Percentiles rank a stretch among this genome's conserved stretches.
phyloP scores from a whole-genome alignment of 495 filamentous ascomycete genomes.

The Penicillium argentinense region DNA sequence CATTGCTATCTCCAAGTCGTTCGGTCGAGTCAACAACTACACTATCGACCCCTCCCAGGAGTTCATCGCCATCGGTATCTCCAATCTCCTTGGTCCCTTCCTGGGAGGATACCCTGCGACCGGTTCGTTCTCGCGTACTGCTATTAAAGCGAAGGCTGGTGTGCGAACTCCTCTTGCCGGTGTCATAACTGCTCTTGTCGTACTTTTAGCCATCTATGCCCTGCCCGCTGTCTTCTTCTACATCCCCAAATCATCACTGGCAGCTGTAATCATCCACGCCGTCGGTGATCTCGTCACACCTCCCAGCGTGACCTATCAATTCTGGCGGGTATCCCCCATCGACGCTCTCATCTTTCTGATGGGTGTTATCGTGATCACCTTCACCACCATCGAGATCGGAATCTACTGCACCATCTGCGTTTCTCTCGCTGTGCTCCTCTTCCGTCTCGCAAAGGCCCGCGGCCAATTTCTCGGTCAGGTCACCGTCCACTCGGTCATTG shows the following conservation, averaged over 20 bases:
- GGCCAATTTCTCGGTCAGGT: constrained; percentile 88
- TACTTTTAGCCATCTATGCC: constrained; percentile 95
- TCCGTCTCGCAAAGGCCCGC: constrained; percentile 78
- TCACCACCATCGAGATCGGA: constrained; percentile 84
- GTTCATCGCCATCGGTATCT: constrained; percentile 90
- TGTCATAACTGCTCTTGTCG: constrained; percentile 83
- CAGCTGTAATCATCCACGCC: constrained; percentile 96
- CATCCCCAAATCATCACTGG: constrained; percentile 81
- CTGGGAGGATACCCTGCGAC: constrained; percentile 93
- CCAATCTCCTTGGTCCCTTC: constrained; percentile 90
- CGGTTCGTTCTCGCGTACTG: constrained; percentile 96
- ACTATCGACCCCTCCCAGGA: constrained; percentile 96
- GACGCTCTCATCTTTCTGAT: constrained; percentile 93
- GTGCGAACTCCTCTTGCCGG: constrained; percentile 92
- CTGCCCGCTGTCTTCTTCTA: constrained; percentile 92
- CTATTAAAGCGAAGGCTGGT: constrained; percentile 97
- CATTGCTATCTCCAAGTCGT: constrained; percentile 96
- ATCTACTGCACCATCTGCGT: constrained; percentile 83
- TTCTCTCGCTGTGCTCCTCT: constrained; percentile 76
- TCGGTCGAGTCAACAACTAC: constrained; percentile 96
- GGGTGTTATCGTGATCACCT: constrained; percentile 91
- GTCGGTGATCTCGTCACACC: constrained; percentile 94
- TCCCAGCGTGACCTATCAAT: constrained; percentile 91
- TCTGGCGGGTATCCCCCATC: constrained; percentile 89
- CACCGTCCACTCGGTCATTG: constrained; percentile 84